A percentile compares a stretch with the other conserved stretches of the same genome.
Conservation (phyloP, 495 filamentous ascomycete species). For the Aspergillus funiculosus region DNA sequence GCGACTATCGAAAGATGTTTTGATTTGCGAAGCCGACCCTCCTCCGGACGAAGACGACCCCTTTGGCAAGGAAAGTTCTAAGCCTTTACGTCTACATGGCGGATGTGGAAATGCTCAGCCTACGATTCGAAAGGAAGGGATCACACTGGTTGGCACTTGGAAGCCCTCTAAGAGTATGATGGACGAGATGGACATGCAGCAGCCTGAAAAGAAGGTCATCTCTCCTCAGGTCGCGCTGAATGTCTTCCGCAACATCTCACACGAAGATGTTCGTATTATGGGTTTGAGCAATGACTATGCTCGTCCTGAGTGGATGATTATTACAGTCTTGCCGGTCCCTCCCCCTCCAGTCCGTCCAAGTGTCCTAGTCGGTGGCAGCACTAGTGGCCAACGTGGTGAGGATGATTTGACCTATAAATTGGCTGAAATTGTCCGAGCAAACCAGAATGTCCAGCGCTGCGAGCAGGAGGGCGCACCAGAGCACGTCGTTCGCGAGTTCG, state of each 20-base stretch:
- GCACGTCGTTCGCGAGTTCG: slow-evolving; percentile 85
- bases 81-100: slow-evolving; percentile 59
- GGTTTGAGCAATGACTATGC: slow-evolving; percentile 91
- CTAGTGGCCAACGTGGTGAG: slow-evolving; percentile 82
- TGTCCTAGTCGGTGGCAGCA: slow-evolving; percentile 88
- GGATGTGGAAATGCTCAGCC: slow-evolving; percentile 92
- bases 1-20: slow-evolving; percentile 80
- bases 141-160: slow-evolving; percentile 76
- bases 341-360: slow-evolving; percentile 93
- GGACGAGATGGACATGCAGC: slow-evolving; percentile 57
- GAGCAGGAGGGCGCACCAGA: slow-evolving; percentile 82
- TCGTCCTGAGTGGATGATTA: slow-evolving; percentile 95
- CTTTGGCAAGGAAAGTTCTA: slow-evolving; percentile 44
- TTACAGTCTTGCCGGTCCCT: slow-evolving; percentile 90
- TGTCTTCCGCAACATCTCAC: slow-evolving; percentile 76
- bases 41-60: slow-evolving; percentile 58
- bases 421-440: slow-evolving; percentile 95
- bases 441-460: slow-evolving; percentile 84
- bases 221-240: slow-evolving; percentile 77
- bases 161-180: slow-evolving; percentile 62
- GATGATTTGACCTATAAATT: slow-evolving; percentile 99
- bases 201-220: slow-evolving; percentile 78
- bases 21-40: slow-evolving; percentile 69
- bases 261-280: slow-evolving; percentile 75
- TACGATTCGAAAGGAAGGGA: slow-evolving; percentile 73